Conservation (phyloP, 75 land plant species). For the Pseudotsuga menziesii region DNA sequence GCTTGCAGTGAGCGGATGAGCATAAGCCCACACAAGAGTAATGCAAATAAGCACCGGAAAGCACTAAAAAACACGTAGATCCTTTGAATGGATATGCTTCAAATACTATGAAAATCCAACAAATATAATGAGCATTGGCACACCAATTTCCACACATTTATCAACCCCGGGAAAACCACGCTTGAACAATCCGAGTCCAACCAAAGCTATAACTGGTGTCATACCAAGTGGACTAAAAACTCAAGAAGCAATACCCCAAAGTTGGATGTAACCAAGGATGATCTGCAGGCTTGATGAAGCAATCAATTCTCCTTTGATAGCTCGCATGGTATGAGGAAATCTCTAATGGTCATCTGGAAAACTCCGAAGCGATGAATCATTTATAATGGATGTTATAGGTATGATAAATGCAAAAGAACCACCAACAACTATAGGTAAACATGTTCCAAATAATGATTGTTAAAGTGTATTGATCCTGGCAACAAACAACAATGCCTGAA, state of each 20-base stretch:
- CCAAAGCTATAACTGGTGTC: slow-evolving; percentile 69
- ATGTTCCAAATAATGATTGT: slow-evolving; percentile 46
- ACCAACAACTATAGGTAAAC: slow-evolving; percentile 39
- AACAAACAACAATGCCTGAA: slow-evolving; percentile 45
- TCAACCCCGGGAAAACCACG: slow-evolving; percentile 81
- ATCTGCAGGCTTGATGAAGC: slow-evolving; percentile 65
- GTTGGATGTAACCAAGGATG: slow-evolving; percentile 69
- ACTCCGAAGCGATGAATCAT: background rate
- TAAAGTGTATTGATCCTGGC: slow-evolving; percentile 41
- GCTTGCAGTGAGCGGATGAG: slow-evolving; percentile 83
- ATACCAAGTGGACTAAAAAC: slow-evolving; percentile 85
- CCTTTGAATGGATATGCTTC: slow-evolving; percentile 42
- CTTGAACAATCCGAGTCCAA: slow-evolving; percentile 77
- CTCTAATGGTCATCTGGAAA: slow-evolving; percentile 25
- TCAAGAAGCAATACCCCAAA: slow-evolving; percentile 61
- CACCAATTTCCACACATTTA: slow-evolving; percentile 35
- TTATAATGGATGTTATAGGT: background rate
- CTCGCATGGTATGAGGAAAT: slow-evolving; percentile 70
- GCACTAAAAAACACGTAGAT: slow-evolving; percentile 71
- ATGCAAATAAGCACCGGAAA: slow-evolving; percentile 71
- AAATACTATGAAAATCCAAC: slow-evolving; percentile 61
- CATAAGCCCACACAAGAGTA: slow-evolving; percentile 84
- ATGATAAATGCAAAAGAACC: slow-evolving; percentile 49
- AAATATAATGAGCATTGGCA: slow-evolving; percentile 33
- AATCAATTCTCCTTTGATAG: slow-evolving; percentile 80